A percentile compares a stretch with the other conserved stretches of the same genome.
Conservation (phyloP, 2,329 filamentous ascomycete species). For the Coleophoma cylindrospora region DNA sequence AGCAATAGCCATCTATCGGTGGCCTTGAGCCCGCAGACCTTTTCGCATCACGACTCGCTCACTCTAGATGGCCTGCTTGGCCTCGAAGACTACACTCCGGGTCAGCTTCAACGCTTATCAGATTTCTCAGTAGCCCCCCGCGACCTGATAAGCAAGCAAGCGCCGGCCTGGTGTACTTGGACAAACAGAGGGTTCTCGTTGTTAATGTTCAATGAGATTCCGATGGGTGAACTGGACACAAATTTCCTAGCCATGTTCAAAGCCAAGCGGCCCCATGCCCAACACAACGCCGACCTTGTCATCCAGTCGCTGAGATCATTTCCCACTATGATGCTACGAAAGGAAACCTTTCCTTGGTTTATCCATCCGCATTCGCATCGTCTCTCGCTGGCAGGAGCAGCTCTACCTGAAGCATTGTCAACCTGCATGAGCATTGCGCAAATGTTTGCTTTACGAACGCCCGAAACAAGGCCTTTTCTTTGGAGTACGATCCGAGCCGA, state of each 20-base stretch:
- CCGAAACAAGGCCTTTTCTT: conserved; percentile 12
- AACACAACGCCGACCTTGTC: conserved; percentile 6
- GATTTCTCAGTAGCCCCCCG: too few species aligned
- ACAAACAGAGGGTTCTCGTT: too few species aligned
- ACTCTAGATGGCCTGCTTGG: not conserved
- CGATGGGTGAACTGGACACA: not conserved
- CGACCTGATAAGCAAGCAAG: too few species aligned
- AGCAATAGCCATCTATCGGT: not conserved
- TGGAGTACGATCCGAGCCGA: conserved; percentile 14
- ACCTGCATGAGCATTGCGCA: conserved; percentile 20
- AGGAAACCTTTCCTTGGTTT: conserved; percentile 19
- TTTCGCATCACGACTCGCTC: too few species aligned
- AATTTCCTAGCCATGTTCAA: conserved; percentile 16
- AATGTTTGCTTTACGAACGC: conserved; percentile 13
- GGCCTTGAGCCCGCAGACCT: too few species aligned
- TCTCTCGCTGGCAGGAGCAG: not conserved
- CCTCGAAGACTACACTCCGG: not conserved
- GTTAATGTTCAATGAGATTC: not conserved
- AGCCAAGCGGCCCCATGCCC: conserved; percentile 5
- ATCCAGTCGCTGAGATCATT: conserved; percentile 10
- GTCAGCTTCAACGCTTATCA: too few species aligned
- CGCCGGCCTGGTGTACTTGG: too few species aligned
- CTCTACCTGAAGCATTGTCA: conserved; percentile 7
- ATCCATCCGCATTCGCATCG: conserved; percentile 12
- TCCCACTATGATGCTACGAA: conserved; percentile 17